Evolutionary conservation across 768 basidiomycete genomes (phyloP).

Genomic region (Infundibulicybe gibba): DNA sequence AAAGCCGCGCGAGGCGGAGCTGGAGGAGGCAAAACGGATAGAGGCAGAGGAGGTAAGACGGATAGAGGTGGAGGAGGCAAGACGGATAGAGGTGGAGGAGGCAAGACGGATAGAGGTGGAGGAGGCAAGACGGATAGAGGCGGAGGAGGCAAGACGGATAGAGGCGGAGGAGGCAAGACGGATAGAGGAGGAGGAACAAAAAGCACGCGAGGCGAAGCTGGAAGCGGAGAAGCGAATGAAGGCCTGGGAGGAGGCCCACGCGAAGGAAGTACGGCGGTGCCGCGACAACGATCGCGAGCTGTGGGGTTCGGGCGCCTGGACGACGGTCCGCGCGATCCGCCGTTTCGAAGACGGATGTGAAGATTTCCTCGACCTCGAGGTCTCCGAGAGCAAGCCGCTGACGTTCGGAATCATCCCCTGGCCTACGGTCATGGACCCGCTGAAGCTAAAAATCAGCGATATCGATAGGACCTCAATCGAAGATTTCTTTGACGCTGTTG

Average conservation of each 20-base stretch:
- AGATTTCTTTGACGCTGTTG: background rate
- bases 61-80: too few relatives aligned
- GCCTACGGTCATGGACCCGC: background rate
- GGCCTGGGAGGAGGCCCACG: slow-evolving; percentile 8
- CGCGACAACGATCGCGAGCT: slow-evolving; percentile 4
- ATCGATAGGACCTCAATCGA: background rate
- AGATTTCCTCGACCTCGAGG: slow-evolving; percentile 6
- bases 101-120: too few relatives aligned
- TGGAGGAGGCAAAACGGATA: background rate
- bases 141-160: too few relatives aligned
- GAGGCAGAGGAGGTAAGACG: too few relatives aligned
- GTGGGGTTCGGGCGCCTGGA: slow-evolving; percentile 1
- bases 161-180: too few relatives aligned
- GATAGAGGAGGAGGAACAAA: background rate
- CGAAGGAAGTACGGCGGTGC: slow-evolving; percentile 5
- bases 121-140: too few relatives aligned
- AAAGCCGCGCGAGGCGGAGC: background rate
- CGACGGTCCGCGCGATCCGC: background rate
- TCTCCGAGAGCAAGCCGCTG: slow-evolving; percentile 1
- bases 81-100: too few relatives aligned
- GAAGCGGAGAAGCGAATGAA: slow-evolving; percentile 1
- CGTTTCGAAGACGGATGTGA: slow-evolving; percentile 5
- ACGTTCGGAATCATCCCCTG: background rate
- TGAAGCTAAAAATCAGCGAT: background rate
- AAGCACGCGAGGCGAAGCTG: slow-evolving; percentile 5